Evolutionary conservation across 148 eudicot species (phyloP), one percentile per base, ranked within the genome.

Genomic region (Spergularia marina): DNA sequence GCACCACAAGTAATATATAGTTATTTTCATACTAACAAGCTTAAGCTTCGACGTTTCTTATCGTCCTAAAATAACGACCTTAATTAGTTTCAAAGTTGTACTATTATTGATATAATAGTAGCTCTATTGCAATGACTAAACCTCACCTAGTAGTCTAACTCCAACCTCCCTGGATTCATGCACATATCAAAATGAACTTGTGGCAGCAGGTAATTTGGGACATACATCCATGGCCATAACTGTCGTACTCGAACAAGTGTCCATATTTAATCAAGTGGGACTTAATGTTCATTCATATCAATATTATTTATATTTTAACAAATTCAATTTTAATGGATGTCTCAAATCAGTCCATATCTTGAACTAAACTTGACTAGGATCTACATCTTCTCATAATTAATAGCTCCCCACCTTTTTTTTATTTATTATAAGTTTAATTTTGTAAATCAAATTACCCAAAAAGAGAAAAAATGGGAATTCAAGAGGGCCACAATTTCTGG

Each of bases 271-370:
- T 71, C 34, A 65, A 73, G 80, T 81, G 80, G 83, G 83, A 61
- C 71, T 51, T 59, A 44, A 40, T 23, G 25, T 23, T 23, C 25
- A 23, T 77, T 72, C 76, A 68, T 63, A 55, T 6, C 79, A 25
- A 75, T 64, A 41, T 2, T 44, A 44, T 65, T 76, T 47, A 16
- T 51, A 20, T 51, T 18, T 30, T 30, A 30, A 30, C 36, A 57
- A 51, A 57, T 55, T 57, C 61, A 53, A 40, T 62, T 21, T 54
- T 57, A 65, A 57, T 73, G 77, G 74, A 72, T 77, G 79, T 81
- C 68, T 76, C 70, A 76, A 56, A 76, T 81, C 80, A 81, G 44
- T 80, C 83, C 61, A 64, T 49, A 56, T 80, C 83, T 64, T 76
- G 79, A 80, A 80, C 83, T 76, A 80, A 80, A 71, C 62, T 78